phyloP scores from a whole-genome alignment of 2,329 filamentous ascomycete species.

The Triangularia setosa region DNA sequence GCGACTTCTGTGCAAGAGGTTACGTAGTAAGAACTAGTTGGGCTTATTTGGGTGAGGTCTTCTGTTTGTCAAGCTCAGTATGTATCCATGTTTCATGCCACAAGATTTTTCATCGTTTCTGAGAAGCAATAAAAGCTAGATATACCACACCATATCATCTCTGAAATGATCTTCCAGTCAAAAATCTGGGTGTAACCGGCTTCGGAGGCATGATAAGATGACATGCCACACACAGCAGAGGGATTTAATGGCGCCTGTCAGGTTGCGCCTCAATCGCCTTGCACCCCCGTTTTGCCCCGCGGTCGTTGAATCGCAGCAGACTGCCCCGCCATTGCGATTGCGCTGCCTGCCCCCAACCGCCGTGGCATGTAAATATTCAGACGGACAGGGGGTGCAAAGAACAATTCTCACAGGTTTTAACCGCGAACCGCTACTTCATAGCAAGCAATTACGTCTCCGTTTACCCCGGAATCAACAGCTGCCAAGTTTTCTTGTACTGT shows the following conservation, averaged over 20 bases:
- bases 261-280: background rate
- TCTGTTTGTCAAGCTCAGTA: no score
- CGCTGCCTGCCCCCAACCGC: background rate
- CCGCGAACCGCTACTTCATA: background rate
- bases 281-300: background rate
- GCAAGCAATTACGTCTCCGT: background rate
- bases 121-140: background rate
- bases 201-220: constrained; percentile 6
- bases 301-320: background rate
- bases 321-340: background rate
- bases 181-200: constrained; percentile 3
- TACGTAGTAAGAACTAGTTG: background rate
- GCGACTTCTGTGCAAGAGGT: background rate
- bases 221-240: background rate
- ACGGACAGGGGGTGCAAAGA: background rate
- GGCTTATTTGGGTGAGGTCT: background rate
- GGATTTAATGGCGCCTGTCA: constrained; percentile 6
- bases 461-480: background rate
- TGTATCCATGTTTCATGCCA: background rate
- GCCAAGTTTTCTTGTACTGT: background rate
- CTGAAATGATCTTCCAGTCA: background rate
- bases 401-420: background rate
- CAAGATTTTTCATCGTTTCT: background rate
- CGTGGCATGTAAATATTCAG: background rate
- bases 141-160: no score